Percentiles rank a stretch among this genome's conserved stretches.
phyloP scores from a whole-genome alignment of 1,139 yeast genomes.

The Geotrichum citri-aurantii region DNA sequence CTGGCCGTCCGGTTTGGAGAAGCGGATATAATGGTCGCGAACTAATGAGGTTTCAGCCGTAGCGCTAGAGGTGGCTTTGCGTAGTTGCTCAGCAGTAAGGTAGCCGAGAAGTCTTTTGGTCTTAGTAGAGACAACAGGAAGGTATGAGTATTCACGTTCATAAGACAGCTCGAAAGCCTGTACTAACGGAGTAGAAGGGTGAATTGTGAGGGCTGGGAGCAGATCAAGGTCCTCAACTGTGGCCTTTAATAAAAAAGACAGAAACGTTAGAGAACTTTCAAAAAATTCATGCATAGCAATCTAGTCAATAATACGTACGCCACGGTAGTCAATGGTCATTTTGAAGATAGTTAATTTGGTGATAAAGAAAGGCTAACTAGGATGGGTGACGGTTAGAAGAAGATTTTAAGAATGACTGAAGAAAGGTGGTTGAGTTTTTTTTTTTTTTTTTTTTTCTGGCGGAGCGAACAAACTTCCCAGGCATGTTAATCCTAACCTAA shows the following conservation, averaged over 20 bases:
- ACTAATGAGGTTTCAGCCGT: conserved; percentile 35
- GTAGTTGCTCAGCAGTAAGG: conserved; percentile 47
- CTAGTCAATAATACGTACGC: conserved; percentile 23
- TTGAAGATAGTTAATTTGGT: neutral
- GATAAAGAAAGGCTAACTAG: neutral
- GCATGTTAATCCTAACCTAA: neutral
- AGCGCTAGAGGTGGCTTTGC: conserved; percentile 37
- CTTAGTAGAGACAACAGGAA: conserved; percentile 52
- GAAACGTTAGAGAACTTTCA: neutral
- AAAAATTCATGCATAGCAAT: neutral
- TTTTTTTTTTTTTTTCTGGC: neutral
- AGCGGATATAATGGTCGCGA: conserved; percentile 31
- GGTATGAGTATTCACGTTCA: conserved; percentile 52
- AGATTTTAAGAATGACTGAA: neutral
- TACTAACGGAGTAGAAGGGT: conserved; percentile 46
- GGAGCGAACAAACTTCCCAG: neutral
- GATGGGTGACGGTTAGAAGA: neutral
- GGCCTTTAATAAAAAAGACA: conserved; percentile 32
- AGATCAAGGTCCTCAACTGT: conserved; percentile 59
- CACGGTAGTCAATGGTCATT: conserved; percentile 25
- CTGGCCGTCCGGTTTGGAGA: conserved; percentile 21
- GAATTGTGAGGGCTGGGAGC: conserved; percentile 54
- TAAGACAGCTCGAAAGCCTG: conserved; percentile 46
- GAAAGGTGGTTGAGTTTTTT: neutral
- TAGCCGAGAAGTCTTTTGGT: conserved; percentile 52